A percentile compares a stretch with the other conserved stretches of the same genome.
Evolutionary conservation across 306 rosid species (phyloP).

Genomic region (apple (Malus domestica)): DNA sequence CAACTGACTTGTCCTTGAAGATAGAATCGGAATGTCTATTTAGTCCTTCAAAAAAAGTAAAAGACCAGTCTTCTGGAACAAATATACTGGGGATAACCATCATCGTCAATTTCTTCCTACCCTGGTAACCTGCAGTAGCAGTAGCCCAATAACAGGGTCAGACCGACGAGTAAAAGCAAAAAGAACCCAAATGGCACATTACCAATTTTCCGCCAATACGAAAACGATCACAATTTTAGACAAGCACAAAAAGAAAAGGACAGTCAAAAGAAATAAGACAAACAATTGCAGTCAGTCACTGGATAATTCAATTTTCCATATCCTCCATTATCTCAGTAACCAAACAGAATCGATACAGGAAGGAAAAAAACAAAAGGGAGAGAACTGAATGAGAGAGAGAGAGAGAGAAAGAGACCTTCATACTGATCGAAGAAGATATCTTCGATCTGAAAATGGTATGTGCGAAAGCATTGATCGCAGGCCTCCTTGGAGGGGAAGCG

Average conservation of each 20-base stretch:
- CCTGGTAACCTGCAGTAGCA: constrained; percentile 60
- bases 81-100: constrained; percentile 98
- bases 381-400: neutral
- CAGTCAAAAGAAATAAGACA: neutral
- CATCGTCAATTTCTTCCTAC: constrained; percentile 75
- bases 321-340: neutral
- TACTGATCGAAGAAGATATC: constrained; percentile 67
- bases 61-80: constrained; percentile 95
- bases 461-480: constrained; percentile 54
- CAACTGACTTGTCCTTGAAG: constrained; percentile 69
- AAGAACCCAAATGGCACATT: neutral
- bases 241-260: neutral
- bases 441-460: constrained; percentile 78
- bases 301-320: neutral
- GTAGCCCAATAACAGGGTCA: neutral
- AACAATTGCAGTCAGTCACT: neutral
- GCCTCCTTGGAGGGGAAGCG: constrained; percentile 60
- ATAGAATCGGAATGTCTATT: constrained; percentile 78
- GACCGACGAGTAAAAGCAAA: neutral
- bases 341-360: neutral
- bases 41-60: constrained; percentile 85
- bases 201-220: neutral
- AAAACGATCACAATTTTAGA: neutral
- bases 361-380: neutral
- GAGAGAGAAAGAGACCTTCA: constrained; percentile 33